Evolutionary conservation across 2,329 filamentous ascomycete genomes (phyloP).

Genomic region (Talaromyces sp.): DNA sequence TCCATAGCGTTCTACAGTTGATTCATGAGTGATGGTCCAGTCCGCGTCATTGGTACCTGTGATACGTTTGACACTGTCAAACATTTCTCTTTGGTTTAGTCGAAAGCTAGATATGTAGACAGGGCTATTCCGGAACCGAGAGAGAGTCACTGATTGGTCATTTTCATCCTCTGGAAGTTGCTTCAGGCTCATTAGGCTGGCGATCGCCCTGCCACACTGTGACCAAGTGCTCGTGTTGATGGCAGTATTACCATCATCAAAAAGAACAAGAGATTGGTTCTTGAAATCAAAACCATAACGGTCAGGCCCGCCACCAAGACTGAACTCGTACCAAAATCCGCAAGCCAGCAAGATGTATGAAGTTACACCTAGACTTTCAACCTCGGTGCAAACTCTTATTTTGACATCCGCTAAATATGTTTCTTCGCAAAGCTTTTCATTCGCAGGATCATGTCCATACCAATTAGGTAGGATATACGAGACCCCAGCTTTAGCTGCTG

Average conservation of each 20-base stretch:
- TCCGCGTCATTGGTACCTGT: constrained; percentile 56
- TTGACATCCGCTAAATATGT: constrained; percentile 30
- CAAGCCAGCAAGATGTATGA: constrained; percentile 46
- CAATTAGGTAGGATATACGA: constrained; percentile 56
- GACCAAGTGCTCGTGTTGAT: constrained; percentile 59
- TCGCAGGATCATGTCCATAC: constrained; percentile 31
- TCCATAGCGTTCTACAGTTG: constrained; percentile 47
- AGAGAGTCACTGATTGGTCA: constrained; percentile 40
- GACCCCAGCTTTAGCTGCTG: constrained; percentile 55
- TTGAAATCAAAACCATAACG: constrained; percentile 52
- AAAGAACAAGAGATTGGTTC: constrained; percentile 45
- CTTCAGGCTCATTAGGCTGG: constrained; percentile 48
- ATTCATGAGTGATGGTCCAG: constrained; percentile 57
- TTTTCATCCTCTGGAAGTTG: constrained; percentile 40
- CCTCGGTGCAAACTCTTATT: constrained; percentile 20
- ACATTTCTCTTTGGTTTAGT: constrained; percentile 62
- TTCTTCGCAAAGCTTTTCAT: constrained; percentile 36
- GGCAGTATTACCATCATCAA: constrained; percentile 55
- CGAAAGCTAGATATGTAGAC: constrained; percentile 57
- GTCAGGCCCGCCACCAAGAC: constrained; percentile 36
- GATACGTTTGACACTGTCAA: constrained; percentile 59
- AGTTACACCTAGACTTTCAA: constrained; percentile 41
- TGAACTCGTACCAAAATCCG: constrained; percentile 56
- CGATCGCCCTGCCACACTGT: constrained; percentile 55
- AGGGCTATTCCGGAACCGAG: constrained; percentile 47